These are phyloP conservation scores for Eucalyptus regnans DNA, from an alignment of 345 rosid species.

Conservation along the genomic window DNA sequence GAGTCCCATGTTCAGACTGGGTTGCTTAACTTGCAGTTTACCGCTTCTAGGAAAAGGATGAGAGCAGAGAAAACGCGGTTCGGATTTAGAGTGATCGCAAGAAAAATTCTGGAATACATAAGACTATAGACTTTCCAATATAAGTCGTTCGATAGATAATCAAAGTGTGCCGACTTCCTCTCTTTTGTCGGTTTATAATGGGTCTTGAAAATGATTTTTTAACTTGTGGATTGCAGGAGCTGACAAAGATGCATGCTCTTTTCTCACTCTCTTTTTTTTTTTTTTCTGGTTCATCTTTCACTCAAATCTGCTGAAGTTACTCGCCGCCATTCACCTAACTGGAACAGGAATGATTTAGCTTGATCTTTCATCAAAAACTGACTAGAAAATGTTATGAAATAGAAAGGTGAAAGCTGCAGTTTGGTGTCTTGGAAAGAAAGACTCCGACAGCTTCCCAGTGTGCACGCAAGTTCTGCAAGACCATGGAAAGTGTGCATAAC, in stretches of 20 bases:
- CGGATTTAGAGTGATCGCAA: not conserved
- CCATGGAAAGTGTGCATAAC: not conserved
- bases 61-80: not conserved
- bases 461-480: not conserved
- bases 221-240: not conserved
- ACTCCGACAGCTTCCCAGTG: not conserved
- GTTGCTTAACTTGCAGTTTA: slow-evolving; percentile 53
- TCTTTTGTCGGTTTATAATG: not conserved
- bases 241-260: not conserved
- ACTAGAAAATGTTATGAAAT: not conserved
- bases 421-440: not conserved
- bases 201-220: not conserved
- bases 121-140: not conserved
- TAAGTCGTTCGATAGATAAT: not conserved
- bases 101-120: not conserved
- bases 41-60: not conserved
- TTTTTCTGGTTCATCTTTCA: not conserved
- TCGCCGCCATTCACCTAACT: not conserved
- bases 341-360: not conserved
- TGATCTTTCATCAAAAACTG: not conserved
- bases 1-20: not conserved
- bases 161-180: not conserved
- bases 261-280: not conserved
- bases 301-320: not conserved
- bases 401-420: not conserved